A percentile compares a stretch with the other conserved stretches of the same genome.
Evolutionary conservation across 192 early-diverging fungal genomes (phyloP).

Genomic region (Umbelopsis isabellina): DNA sequence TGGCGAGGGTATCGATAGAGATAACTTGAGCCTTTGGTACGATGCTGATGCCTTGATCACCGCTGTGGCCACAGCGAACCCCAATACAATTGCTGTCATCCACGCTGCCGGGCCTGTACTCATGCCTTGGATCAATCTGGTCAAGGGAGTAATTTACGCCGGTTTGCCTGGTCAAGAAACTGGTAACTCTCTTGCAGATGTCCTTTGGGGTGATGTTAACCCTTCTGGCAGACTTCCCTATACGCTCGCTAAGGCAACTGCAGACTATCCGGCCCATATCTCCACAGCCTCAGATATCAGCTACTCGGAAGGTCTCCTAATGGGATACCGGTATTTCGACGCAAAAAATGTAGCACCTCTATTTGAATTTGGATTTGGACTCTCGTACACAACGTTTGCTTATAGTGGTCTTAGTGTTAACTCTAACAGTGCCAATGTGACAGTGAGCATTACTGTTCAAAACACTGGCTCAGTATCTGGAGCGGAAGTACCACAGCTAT

Average conservation of each 20-base stretch:
- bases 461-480: conserved; percentile 37
- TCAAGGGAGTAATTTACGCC: conserved; percentile 54
- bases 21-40: conserved; percentile 37
- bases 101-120: conserved; percentile 56
- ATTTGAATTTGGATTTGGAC: conserved; percentile 62
- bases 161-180: conserved; percentile 64
- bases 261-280: conserved; percentile 43
- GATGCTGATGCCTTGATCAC: conserved; percentile 42
- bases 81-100: conserved; percentile 49
- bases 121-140: conserved; percentile 62
- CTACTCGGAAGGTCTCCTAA: conserved; percentile 56
- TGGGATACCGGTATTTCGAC: conserved; percentile 62
- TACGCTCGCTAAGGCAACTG: conserved; percentile 45
- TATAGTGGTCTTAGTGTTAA: conserved; percentile 42
- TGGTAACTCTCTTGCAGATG: conserved; percentile 66
- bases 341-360: conserved; percentile 49
- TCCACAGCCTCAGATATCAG: conserved; percentile 39
- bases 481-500: conserved; percentile 37
- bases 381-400: conserved; percentile 66
- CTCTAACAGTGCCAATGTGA: conserved; percentile 13
- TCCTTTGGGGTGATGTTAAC: conserved; percentile 63
- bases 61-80: conserved; percentile 45
- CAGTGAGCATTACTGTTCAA: conserved; percentile 34
- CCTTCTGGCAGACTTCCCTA: conserved; percentile 64
- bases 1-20: conserved; percentile 38